These are phyloP conservation scores for Striga hermonthica DNA, from an alignment of 305 asterid species.

Conservation along the genomic window DNA sequence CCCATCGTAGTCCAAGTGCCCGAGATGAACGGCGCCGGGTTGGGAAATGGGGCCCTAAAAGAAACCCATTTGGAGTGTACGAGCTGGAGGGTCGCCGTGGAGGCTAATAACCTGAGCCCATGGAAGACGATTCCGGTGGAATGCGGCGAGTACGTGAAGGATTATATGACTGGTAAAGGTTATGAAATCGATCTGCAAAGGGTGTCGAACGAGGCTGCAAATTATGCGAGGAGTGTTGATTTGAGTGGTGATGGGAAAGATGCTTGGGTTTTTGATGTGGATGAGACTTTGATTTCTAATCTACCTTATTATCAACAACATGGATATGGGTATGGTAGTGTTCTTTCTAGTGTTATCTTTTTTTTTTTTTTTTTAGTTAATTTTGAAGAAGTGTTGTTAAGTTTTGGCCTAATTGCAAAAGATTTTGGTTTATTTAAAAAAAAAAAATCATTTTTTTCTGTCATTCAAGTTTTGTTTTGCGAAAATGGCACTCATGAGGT, in stretches of 20 bases:
- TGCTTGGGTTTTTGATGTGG: slow-evolving; percentile 73
- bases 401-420: no score
- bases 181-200: slow-evolving; percentile 48
- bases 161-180: slow-evolving; percentile 48
- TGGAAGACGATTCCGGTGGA: slow-evolving; percentile 60
- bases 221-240: slow-evolving; percentile 43
- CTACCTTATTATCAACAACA: slow-evolving; percentile 72
- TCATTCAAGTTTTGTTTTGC: no score
- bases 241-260: slow-evolving; percentile 54
- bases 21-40: slow-evolving; percentile 33
- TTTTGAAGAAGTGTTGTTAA: no score
- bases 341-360: not conserved
- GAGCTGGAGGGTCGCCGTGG: slow-evolving; percentile 75
- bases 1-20: slow-evolving; percentile 30
- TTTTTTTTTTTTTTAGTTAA: not conserved
- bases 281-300: slow-evolving; percentile 76
- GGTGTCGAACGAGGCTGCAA: slow-evolving; percentile 49
- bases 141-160: slow-evolving; percentile 59
- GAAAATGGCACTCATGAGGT: no score
- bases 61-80: slow-evolving; percentile 49
- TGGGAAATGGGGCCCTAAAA: slow-evolving; percentile 26
- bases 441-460: no score
- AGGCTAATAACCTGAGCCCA: slow-evolving; percentile 67
- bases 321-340: slow-evolving; percentile 54
- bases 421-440: no score